Percentiles rank a stretch among this genome's conserved stretches.
Conservation (phyloP, 495 filamentous ascomycete genomes). For the Daldinia childiae region DNA sequence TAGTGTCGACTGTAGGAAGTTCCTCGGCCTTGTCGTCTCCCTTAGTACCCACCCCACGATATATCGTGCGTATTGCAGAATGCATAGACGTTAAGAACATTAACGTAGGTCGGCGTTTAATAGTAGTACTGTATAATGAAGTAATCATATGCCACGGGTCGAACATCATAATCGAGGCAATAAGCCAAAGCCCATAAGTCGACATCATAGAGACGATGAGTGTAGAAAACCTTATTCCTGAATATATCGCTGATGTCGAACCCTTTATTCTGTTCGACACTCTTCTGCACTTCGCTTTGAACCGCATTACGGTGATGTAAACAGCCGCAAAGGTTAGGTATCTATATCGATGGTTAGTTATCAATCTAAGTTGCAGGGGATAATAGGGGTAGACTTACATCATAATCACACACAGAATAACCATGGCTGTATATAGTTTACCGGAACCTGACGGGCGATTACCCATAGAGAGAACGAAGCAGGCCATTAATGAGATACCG, state of each 20-base stretch:
- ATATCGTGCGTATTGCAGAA: conserved; percentile 99
- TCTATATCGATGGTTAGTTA: conserved; percentile 50
- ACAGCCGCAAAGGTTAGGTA: conserved; percentile 95
- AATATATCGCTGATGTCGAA: conserved; percentile 78
- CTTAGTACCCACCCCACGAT: conserved; percentile 96
- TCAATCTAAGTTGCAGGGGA: background rate
- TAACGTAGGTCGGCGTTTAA: conserved; percentile 96
- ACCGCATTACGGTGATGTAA: conserved; percentile 93
- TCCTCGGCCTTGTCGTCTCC: conserved; percentile 91
- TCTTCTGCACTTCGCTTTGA: conserved; percentile 65
- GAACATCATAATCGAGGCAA: conserved; percentile 93
- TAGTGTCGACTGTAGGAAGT: conserved; percentile 80
- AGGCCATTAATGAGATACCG: conserved; percentile 87
- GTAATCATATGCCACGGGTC: conserved; percentile 99
- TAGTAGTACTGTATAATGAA: conserved; percentile 91
- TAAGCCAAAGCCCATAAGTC: conserved; percentile 93
- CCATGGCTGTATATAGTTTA: conserved; percentile 94
- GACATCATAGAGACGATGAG: conserved; percentile 90
- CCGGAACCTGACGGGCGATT: conserved; percentile 96
- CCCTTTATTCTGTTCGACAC: conserved; percentile 28
- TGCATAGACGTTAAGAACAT: conserved; percentile 96
- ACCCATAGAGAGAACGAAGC: conserved; percentile 93
- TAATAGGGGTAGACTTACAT: conserved; percentile 60
- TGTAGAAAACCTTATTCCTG: conserved; percentile 88
- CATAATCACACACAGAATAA: conserved; percentile 96